These are phyloP conservation scores for Apiospora phragmitis DNA, from an alignment of 2,329 filamentous ascomycete species.

Conservation along the genomic window DNA sequence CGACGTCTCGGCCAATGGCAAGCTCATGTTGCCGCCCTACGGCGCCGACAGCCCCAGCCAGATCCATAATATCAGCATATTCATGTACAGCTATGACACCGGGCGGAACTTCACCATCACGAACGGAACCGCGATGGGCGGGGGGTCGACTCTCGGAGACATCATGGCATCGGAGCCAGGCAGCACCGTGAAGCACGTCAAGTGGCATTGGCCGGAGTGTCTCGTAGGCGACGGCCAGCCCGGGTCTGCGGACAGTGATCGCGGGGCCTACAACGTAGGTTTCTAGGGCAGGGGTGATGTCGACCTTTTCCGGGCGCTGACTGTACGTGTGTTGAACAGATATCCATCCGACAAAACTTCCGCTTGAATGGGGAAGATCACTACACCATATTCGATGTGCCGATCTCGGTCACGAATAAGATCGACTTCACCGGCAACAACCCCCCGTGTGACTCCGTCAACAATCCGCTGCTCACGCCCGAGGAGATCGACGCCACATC, in stretches of 20 bases:
- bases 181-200: slow-evolving; percentile 73
- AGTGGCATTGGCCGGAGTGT: slow-evolving; percentile 72
- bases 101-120: slow-evolving; percentile 68
- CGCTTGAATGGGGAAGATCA: slow-evolving; percentile 62
- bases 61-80: slow-evolving; percentile 66
- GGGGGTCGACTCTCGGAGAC: slow-evolving; percentile 57
- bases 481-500: slow-evolving; percentile 43
- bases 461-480: slow-evolving; percentile 51
- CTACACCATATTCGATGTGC: slow-evolving; percentile 72
- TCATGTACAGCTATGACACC: slow-evolving; percentile 64
- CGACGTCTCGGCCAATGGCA: slow-evolving; percentile 66
- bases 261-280: slow-evolving; percentile 64
- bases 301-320: neutral
- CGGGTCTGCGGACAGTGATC: slow-evolving; percentile 43
- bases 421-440: slow-evolving; percentile 48
- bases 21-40: slow-evolving; percentile 59
- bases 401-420: slow-evolving; percentile 66
- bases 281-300: neutral
- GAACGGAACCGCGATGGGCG: slow-evolving; percentile 56
- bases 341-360: slow-evolving; percentile 72
- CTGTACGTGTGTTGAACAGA: slow-evolving; percentile 36
- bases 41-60: slow-evolving; percentile 53
- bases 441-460: slow-evolving; percentile 50
- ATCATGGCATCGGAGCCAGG: slow-evolving; percentile 64
- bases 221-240: slow-evolving; percentile 61